Evolutionary conservation across 495 filamentous ascomycete genomes (phyloP).

Genomic region (Acidiella bohemica): DNA sequence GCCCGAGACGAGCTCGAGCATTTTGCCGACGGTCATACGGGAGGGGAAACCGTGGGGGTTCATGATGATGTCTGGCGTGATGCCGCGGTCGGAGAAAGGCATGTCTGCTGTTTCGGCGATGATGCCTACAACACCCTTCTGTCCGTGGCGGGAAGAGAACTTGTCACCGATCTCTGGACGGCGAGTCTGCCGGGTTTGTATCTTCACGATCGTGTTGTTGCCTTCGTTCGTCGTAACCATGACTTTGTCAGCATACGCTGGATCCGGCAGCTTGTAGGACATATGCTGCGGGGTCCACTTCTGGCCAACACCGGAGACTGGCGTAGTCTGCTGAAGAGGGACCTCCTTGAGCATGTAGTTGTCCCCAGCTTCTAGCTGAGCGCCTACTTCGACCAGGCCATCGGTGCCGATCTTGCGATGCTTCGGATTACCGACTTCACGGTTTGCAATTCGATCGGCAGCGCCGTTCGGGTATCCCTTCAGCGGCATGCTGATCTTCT

Average conservation of each 20-base stretch:
- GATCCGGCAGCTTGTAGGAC: slow-evolving; percentile 72
- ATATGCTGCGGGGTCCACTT: slow-evolving; percentile 37
- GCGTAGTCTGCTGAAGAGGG: slow-evolving; percentile 55
- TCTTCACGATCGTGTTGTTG: slow-evolving; percentile 70
- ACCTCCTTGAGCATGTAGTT: slow-evolving; percentile 78
- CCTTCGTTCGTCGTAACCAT: slow-evolving; percentile 76
- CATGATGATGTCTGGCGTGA: slow-evolving; percentile 98
- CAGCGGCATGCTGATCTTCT: slow-evolving; percentile 29
- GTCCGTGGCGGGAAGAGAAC: slow-evolving; percentile 35
- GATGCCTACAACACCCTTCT: slow-evolving; percentile 72
- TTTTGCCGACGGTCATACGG: slow-evolving; percentile 98
- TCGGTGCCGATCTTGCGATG: slow-evolving; percentile 68
- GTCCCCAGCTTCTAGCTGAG: slow-evolving; percentile 56
- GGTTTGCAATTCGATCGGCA: slow-evolving; percentile 55
- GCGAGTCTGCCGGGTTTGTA: slow-evolving; percentile 83
- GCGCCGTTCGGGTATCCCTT: slow-evolving; percentile 67
- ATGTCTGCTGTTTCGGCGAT: slow-evolving; percentile 93
- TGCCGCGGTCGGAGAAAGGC: slow-evolving; percentile 84
- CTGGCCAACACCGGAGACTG: slow-evolving; percentile 34
- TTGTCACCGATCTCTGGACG: slow-evolving; percentile 67
- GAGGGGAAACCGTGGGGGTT: slow-evolving; percentile 99
- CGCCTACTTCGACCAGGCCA: slow-evolving; percentile 73
- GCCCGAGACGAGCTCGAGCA: slow-evolving; percentile 86
- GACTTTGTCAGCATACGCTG: slow-evolving; percentile 84
- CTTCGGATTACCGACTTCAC: slow-evolving; percentile 45